These are phyloP conservation scores for Fonsecaea pedrosoi DNA, from an alignment of 2,329 filamentous ascomycete species.

Conservation along the genomic window DNA sequence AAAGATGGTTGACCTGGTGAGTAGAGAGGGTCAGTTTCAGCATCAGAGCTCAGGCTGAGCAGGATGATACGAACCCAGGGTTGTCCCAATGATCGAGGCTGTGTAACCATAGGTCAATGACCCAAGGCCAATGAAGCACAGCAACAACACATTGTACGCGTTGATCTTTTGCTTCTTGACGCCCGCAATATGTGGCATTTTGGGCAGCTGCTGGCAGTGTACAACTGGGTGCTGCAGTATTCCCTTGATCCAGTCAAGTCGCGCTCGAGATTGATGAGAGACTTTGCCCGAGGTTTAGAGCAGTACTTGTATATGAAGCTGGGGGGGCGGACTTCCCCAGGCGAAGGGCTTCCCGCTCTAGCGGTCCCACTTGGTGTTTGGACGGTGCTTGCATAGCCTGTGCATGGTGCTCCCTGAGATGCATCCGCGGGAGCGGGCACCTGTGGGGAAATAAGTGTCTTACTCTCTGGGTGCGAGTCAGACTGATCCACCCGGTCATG, in stretches of 20 bases:
- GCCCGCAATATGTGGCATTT: not conserved
- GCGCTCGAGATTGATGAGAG: not conserved
- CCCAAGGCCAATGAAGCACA: conserved; percentile 31
- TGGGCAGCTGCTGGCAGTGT: not conserved
- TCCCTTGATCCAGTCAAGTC: not conserved
- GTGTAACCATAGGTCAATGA: conserved; percentile 37
- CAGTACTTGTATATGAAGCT: conserved; percentile 1
- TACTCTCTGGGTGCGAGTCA: conserved; percentile 2
- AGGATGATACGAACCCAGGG: conserved; percentile 34
- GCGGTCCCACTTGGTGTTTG: not conserved
- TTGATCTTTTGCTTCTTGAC: conserved; percentile 30
- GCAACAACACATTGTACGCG: conserved; percentile 29
- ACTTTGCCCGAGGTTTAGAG: conserved; percentile 7
- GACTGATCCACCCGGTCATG: not conserved
- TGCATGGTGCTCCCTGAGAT: conserved; percentile 4
- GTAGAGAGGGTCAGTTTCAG: not conserved
- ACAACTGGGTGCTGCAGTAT: not conserved
- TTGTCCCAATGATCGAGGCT: conserved; percentile 37
- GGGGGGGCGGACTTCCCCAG: not conserved
- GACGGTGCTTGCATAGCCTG: not conserved
- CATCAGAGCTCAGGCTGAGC: not conserved
- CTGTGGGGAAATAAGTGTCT: conserved; percentile 1
- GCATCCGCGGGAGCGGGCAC: conserved; percentile 3
- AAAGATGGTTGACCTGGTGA: conserved; percentile 51
- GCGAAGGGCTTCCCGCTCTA: conserved; percentile 1